phyloP scores from a whole-genome alignment of 208 protist genomes.

The Wallacemonas sp. region DNA sequence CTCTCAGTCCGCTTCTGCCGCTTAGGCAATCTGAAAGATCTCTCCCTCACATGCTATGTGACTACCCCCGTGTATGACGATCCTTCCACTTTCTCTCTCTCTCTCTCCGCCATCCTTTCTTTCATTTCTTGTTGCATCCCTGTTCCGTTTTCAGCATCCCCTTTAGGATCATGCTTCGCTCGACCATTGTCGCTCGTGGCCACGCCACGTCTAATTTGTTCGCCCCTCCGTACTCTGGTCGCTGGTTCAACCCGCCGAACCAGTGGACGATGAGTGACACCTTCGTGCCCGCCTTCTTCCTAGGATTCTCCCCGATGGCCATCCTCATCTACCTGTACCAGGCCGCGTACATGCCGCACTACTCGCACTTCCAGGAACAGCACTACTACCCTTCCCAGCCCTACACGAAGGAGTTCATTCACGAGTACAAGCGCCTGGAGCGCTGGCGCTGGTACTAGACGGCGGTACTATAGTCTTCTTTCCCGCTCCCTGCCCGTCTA shows the following conservation, averaged over 20 bases:
- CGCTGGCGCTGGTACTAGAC: conserved; percentile 90
- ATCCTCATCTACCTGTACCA: conserved; percentile 86
- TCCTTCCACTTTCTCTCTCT: conserved; percentile 10
- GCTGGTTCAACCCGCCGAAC: conserved; percentile 92
- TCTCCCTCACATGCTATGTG: too few species aligned
- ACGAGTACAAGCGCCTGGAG: conserved; percentile 89
- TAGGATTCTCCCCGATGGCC: conserved; percentile 82
- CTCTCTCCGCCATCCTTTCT: conserved; percentile 6
- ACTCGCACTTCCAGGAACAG: conserved; percentile 91
- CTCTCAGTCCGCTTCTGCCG: too few species aligned
- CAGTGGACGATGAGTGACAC: conserved; percentile 93
- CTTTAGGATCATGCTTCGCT: conserved; percentile 79
- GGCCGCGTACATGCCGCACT: conserved; percentile 89
- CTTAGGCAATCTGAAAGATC: too few species aligned
- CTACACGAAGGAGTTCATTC: conserved; percentile 93
- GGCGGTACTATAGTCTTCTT: too few species aligned
- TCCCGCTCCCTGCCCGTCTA: too few species aligned
- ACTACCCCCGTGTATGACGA: neutral
- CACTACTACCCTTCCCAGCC: conserved; percentile 90
- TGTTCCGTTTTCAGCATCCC: too few species aligned
- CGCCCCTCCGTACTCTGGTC: conserved; percentile 83
- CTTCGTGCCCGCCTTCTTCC: conserved; percentile 81
- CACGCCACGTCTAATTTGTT: conserved; percentile 91
- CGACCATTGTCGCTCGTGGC: conserved; percentile 52
- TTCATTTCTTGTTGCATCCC: too few species aligned